Evolutionary conservation across 1,284 basidiomycete species (phyloP).

Genomic region (Sphaerobolus stellatus): DNA sequence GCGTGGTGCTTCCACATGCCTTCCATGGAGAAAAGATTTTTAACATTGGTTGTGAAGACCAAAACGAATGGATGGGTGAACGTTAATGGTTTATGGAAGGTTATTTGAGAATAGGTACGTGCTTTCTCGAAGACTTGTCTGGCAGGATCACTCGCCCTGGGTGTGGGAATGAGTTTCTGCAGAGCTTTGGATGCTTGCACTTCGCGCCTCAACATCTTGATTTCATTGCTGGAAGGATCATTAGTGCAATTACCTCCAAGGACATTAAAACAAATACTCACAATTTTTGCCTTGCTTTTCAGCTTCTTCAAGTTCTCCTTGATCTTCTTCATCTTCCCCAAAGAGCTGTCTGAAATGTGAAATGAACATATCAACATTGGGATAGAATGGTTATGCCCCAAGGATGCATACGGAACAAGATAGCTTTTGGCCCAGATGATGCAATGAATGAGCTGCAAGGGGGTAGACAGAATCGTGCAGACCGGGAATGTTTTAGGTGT

Average conservation of each 20-base stretch:
- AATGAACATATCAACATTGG: not conserved
- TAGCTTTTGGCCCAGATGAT: conserved; percentile 99
- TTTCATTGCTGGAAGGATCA: conserved; percentile 68
- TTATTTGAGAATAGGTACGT: conserved; percentile 10
- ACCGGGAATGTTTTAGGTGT: conserved; percentile 95
- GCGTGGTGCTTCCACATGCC: conserved; percentile 96
- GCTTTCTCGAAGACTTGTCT: conserved; percentile 86
- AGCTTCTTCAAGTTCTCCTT: conserved; percentile 78
- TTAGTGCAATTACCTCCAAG: not conserved
- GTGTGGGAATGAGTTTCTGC: conserved; percentile 52
- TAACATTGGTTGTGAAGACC: conserved; percentile 89
- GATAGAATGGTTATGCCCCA: not conserved
- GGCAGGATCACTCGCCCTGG: conserved; percentile 49
- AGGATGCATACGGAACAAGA: conserved; percentile 88
- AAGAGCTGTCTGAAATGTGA: conserved; percentile 75
- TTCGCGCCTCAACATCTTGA: conserved; percentile 86
- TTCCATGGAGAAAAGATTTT: conserved; percentile 86
- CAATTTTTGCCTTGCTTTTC: conserved; percentile 88
- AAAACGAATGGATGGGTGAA: not conserved
- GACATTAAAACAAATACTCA: conserved; percentile 29
- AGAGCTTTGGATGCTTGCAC: conserved; percentile 85
- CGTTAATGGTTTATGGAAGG: not conserved
- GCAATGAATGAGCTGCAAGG: conserved; percentile 96
- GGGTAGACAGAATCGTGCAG: conserved; percentile 97
- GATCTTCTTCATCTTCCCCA: conserved; percentile 84